Evolutionary conservation across 2,329 filamentous ascomycete species (phyloP).

Genomic region (Nannizzia gypsea): DNA sequence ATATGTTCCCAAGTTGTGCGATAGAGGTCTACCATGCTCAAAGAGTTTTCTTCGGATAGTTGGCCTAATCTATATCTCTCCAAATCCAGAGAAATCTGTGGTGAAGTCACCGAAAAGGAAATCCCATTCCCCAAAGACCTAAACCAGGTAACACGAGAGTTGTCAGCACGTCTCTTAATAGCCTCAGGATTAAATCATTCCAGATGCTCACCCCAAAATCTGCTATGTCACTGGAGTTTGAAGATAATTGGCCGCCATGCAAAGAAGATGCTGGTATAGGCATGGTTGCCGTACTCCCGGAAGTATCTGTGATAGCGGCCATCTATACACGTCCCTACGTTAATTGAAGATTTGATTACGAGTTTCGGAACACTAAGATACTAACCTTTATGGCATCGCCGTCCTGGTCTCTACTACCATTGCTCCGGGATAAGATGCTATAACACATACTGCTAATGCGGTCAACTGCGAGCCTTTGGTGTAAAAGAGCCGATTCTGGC

Average conservation of each 20-base stretch:
- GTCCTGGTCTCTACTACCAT: slow-evolving; percentile 8
- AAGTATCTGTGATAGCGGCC: background rate
- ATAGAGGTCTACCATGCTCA: background rate
- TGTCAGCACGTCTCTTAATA: background rate
- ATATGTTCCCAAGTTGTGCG: background rate
- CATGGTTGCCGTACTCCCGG: background rate
- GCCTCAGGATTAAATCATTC: background rate
- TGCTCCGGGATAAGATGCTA: slow-evolving; percentile 25
- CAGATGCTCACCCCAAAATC: slow-evolving; percentile 8
- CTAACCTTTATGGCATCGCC: background rate
- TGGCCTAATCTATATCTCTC: background rate
- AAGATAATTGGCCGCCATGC: background rate
- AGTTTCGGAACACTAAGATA: too few species aligned
- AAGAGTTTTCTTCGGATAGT: background rate
- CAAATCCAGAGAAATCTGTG: background rate
- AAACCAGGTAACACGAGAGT: background rate
- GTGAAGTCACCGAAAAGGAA: slow-evolving; percentile 11
- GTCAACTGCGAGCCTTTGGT: slow-evolving; percentile 22
- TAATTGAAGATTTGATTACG: too few species aligned
- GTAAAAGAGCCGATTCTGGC: slow-evolving; percentile 7
- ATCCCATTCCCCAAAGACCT: slow-evolving; percentile 13
- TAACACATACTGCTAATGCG: slow-evolving; percentile 27
- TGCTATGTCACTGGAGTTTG: background rate
- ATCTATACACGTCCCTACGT: background rate
- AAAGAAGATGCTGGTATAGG: background rate